Evolutionary conservation across 345 rosid genomes (phyloP).

Genomic region (Populus deltoides): DNA sequence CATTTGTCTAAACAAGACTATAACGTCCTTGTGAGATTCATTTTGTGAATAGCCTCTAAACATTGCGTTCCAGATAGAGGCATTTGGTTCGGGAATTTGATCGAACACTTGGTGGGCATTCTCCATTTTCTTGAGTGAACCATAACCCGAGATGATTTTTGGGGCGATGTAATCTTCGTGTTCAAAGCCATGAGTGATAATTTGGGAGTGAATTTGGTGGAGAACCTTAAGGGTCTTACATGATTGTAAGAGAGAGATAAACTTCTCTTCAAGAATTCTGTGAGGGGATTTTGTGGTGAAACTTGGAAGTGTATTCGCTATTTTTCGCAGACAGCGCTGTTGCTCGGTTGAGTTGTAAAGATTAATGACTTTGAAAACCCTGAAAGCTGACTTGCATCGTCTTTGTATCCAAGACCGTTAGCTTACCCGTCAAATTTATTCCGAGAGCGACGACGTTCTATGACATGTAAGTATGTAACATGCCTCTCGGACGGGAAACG

Average conservation of each 20-base stretch:
- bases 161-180: conserved; percentile 46
- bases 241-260: conserved; percentile 53
- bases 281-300: conserved; percentile 26
- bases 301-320: conserved; percentile 32
- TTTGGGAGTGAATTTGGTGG: conserved; percentile 56
- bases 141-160: conserved; percentile 34
- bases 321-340: conserved; percentile 7
- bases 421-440: background rate
- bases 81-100: conserved; percentile 47
- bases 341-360: background rate
- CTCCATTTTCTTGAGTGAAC: conserved; percentile 20
- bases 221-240: conserved; percentile 59
- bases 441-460: no score
- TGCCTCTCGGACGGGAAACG: no score
- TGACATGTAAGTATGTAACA: no score
- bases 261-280: conserved; percentile 41
- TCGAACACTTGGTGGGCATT: conserved; percentile 71
- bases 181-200: conserved; percentile 34
- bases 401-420: background rate
- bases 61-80: conserved; percentile 60
- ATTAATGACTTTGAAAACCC: background rate
- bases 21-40: conserved; percentile 36
- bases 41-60: conserved; percentile 49
- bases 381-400: background rate
- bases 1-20: conserved; percentile 48